A percentile compares a stretch with the other conserved stretches of the same genome.
phyloP scores from a whole-genome alignment of 495 filamentous ascomycete species.

The Daldinia concentrica region DNA sequence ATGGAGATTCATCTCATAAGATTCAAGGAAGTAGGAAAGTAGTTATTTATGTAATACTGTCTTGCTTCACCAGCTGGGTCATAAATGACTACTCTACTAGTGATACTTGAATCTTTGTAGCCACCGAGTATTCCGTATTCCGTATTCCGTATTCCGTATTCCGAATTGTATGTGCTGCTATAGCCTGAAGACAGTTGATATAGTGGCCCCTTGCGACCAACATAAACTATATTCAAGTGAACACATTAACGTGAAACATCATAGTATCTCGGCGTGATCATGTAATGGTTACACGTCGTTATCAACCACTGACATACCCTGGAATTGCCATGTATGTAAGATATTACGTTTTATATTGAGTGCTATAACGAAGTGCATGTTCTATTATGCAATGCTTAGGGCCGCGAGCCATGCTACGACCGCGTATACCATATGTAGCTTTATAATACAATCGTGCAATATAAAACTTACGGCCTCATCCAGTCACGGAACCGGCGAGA shows the following conservation, averaged over 20 bases:
- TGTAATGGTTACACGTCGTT: constrained; percentile 8
- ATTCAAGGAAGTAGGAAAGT: background rate
- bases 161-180: background rate
- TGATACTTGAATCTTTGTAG: constrained; percentile 10
- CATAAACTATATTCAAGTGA: background rate
- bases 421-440: background rate
- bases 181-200: background rate
- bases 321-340: background rate
- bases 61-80: background rate
- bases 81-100: background rate
- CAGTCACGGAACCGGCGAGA: too few species aligned
- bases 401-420: background rate
- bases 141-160: background rate
- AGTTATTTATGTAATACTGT: background rate
- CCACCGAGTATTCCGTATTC: background rate
- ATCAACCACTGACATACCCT: background rate
- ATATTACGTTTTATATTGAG: background rate
- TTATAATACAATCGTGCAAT: too few species aligned
- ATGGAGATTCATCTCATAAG: background rate
- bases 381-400: background rate
- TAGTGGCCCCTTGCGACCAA: background rate
- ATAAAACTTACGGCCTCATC: too few species aligned
- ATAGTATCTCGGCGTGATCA: background rate
- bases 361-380: background rate
- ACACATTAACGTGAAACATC: constrained; percentile 8